These are phyloP conservation scores for Poa annua DNA, from an alignment of 176 grass and related monocot species.

Conservation along the genomic window DNA sequence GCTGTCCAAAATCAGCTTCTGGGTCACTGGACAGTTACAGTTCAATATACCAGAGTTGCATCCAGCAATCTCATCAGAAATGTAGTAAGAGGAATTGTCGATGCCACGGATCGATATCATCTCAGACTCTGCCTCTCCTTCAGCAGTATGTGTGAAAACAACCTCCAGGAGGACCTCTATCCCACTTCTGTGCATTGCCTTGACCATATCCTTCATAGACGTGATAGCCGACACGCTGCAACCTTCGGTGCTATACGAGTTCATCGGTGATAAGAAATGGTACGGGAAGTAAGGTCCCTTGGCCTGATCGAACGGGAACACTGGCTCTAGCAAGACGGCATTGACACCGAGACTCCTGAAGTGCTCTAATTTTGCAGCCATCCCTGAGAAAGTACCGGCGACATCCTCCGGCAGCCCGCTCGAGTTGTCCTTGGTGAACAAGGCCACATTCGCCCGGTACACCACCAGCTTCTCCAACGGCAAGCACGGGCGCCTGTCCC, in stretches of 20 bases:
- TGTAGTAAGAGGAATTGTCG: conserved; percentile 78
- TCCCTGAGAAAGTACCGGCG: conserved; percentile 60
- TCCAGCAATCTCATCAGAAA: conserved; percentile 40
- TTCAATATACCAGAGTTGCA: conserved; percentile 56
- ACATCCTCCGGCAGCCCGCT: conserved; percentile 41
- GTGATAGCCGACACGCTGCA: conserved; percentile 57
- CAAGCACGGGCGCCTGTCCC: conserved; percentile 54
- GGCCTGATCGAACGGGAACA: conserved; percentile 73
- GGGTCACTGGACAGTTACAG: conserved; percentile 66
- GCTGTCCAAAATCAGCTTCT: conserved; percentile 91
- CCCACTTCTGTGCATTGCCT: conserved; percentile 67
- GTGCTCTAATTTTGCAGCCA: conserved; percentile 67
- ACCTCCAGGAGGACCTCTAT: conserved; percentile 92
- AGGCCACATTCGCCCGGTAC: conserved; percentile 79
- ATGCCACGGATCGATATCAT: conserved; percentile 77
- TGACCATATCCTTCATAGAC: conserved; percentile 92
- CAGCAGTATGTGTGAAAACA: conserved; percentile 70
- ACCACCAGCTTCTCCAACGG: conserved; percentile 85
- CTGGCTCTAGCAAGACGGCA: conserved; percentile 81
- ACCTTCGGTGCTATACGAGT: conserved; percentile 39
- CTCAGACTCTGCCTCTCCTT: conserved; percentile 60
- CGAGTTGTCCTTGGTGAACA: conserved; percentile 65
- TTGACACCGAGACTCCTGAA: conserved; percentile 78
- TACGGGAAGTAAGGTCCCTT: conserved; percentile 86
- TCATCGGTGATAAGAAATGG: conserved; percentile 83